Evolutionary conservation across 257 asterid genomes (phyloP).

Genomic region (Voacanga thouarsii): DNA sequence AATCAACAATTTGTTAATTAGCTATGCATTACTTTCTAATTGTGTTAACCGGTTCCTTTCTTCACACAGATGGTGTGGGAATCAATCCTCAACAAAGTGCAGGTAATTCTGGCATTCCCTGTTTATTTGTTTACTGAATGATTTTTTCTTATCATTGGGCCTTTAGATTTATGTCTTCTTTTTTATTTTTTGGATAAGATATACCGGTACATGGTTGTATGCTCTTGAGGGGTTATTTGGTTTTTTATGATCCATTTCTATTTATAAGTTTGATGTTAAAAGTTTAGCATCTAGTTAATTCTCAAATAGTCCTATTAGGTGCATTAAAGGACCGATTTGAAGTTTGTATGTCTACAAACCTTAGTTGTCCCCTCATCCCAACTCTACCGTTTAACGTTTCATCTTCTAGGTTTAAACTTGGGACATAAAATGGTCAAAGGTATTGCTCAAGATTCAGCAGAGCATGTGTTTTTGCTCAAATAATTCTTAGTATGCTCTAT

Average conservation of each 20-base stretch:
- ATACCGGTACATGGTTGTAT: neutral
- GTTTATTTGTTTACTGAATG: slow-evolving; percentile 2
- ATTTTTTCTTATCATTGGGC: neutral
- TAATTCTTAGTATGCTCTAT: neutral
- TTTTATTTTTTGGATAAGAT: neutral
- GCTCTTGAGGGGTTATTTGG: neutral
- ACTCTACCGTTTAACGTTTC: neutral
- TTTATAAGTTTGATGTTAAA: neutral
- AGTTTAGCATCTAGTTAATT: neutral
- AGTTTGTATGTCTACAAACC: neutral
- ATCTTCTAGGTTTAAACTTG: neutral
- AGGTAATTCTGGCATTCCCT: slow-evolving; percentile 42
- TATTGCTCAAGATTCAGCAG: neutral
- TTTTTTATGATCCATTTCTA: neutral
- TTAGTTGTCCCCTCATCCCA: neutral
- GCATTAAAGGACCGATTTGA: neutral
- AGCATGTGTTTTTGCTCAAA: neutral
- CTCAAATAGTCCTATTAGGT: neutral
- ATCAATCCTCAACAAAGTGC: slow-evolving; percentile 98
- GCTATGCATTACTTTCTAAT: neutral
- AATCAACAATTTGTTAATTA: neutral
- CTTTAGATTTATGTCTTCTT: neutral
- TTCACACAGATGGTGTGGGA: slow-evolving; percentile 89
- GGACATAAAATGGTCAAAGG: neutral
- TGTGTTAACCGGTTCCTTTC: neutral